phyloP scores from a whole-genome alignment of 176 grass and related monocot genomes.

The Paspalum notatum region DNA sequence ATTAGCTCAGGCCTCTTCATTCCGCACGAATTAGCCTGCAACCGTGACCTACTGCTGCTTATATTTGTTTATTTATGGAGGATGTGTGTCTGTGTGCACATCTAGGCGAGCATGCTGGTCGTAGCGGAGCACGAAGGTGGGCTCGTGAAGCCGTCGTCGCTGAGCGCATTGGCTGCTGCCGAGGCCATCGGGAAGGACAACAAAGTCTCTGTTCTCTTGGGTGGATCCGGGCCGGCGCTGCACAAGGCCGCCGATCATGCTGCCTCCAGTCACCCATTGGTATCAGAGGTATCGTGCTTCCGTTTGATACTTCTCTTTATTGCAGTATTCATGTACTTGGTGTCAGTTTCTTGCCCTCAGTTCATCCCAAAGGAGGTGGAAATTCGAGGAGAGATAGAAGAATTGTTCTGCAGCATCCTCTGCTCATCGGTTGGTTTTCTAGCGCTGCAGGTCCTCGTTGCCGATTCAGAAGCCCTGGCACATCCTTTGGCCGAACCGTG shows the following conservation, averaged over 20 bases:
- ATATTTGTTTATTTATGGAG: too few species aligned
- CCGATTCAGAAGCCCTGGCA: conserved; percentile 60
- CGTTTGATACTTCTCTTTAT: not conserved
- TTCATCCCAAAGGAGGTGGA: not conserved
- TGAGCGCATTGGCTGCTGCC: conserved; percentile 76
- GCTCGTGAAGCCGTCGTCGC: conserved; percentile 75
- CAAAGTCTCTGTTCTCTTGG: conserved; percentile 72
- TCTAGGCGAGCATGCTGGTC: conserved; percentile 78
- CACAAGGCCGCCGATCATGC: conserved; percentile 78
- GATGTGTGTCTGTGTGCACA: not conserved
- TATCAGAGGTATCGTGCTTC: conserved; percentile 65
- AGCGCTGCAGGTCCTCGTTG: conserved; percentile 72
- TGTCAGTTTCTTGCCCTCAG: not conserved
- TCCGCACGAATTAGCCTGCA: too few species aligned
- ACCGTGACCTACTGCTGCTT: too few species aligned
- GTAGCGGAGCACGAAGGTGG: conserved; percentile 86
- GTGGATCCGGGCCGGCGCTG: conserved; percentile 62
- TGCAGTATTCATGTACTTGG: not conserved
- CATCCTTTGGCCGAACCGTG: conserved; percentile 87
- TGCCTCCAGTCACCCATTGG: conserved; percentile 74
- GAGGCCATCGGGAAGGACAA: conserved; percentile 62
- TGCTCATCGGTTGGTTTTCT: conserved; percentile 32
- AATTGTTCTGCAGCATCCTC: not conserved
- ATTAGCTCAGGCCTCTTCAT: not conserved
- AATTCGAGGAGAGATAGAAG: not conserved